Percentiles rank a stretch among this genome's conserved stretches.
Conservation (phyloP, 257 asterid genomes). For the Apocynum venetum region DNA sequence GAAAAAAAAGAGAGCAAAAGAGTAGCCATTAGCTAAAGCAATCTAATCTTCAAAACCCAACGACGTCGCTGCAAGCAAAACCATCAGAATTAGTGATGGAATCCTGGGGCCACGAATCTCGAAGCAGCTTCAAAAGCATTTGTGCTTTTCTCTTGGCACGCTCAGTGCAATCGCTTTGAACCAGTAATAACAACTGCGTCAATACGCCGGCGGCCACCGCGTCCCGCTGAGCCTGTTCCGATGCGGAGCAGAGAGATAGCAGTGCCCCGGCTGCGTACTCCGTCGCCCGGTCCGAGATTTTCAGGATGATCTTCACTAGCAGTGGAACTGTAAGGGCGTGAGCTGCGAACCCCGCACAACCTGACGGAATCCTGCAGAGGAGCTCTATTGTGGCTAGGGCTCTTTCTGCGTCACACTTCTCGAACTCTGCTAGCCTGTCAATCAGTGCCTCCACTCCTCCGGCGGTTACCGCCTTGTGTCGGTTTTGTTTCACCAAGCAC, state of each 20-base stretch:
- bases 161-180: conserved; percentile 97
- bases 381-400: conserved; percentile 96
- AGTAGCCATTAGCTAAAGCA: background rate
- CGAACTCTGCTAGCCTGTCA: conserved; percentile 60
- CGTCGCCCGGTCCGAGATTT: conserved; percentile 86
- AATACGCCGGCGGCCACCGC: conserved; percentile 80
- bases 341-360: conserved; percentile 62
- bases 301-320: conserved; percentile 65
- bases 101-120: conserved; percentile 80
- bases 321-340: conserved; percentile 85
- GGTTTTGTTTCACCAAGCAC: conserved; percentile 79
- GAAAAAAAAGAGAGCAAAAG: background rate
- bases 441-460: conserved; percentile 78
- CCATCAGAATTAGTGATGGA: conserved; percentile 60
- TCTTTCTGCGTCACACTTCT: conserved; percentile 89
- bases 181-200: conserved; percentile 72
- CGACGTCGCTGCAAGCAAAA: conserved; percentile 75
- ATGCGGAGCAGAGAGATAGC: conserved; percentile 69
- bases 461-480: conserved; percentile 71
- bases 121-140: conserved; percentile 73
- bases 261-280: conserved; percentile 96
- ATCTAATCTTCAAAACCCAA: conserved; percentile 29
- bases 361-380: conserved; percentile 71
- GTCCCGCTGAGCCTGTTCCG: conserved; percentile 57
- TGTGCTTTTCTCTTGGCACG: conserved; percentile 96